These are phyloP conservation scores for Verticillium isaacii DNA, from an alignment of 2,329 filamentous ascomycete species.

Conservation along the genomic window DNA sequence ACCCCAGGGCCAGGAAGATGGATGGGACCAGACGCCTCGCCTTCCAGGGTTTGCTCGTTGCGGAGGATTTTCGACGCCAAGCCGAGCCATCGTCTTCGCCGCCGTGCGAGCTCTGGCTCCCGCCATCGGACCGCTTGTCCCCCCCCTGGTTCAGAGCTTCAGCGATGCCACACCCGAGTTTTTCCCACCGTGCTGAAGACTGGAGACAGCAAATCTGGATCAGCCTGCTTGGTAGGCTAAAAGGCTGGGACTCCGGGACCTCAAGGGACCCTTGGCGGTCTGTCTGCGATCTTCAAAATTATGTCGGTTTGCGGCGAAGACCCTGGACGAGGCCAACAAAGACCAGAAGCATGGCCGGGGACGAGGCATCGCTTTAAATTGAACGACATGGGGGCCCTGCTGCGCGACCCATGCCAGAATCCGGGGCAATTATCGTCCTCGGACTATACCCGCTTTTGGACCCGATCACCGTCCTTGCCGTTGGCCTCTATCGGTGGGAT, in stretches of 20 bases:
- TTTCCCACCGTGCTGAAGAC: slow-evolving; percentile 2
- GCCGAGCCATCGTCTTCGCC: background rate
- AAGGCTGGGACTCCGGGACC: slow-evolving; percentile 3
- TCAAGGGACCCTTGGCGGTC: slow-evolving; percentile 6
- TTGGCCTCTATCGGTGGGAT: slow-evolving; percentile 1
- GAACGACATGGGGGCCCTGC: slow-evolving; percentile 3
- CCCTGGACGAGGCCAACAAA: slow-evolving; percentile 7
- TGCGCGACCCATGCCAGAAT: slow-evolving; percentile 10
- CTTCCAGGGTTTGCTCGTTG: background rate
- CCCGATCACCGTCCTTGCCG: slow-evolving; percentile 10
- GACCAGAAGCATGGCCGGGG: background rate
- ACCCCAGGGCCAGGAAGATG: background rate
- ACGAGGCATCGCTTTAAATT: slow-evolving; percentile 4
- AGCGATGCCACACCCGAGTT: slow-evolving; percentile 1
- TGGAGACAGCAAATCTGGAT: slow-evolving; percentile 6
- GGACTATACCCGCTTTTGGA: slow-evolving; percentile 10
- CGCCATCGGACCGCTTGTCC: slow-evolving; percentile 6
- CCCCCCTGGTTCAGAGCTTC: background rate
- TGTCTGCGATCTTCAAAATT: slow-evolving; percentile 11
- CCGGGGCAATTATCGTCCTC: slow-evolving; percentile 11
- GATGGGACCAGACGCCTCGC: background rate
- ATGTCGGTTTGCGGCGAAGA: slow-evolving; percentile 11
- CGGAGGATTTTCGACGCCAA: slow-evolving; percentile 14
- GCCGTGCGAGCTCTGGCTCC: slow-evolving; percentile 4
- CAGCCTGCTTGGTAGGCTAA: slow-evolving; percentile 7